Base-by-base conservation (phyloP, 2,329 filamentous ascomycete species). In the Exophiala mesophila region DNA sequence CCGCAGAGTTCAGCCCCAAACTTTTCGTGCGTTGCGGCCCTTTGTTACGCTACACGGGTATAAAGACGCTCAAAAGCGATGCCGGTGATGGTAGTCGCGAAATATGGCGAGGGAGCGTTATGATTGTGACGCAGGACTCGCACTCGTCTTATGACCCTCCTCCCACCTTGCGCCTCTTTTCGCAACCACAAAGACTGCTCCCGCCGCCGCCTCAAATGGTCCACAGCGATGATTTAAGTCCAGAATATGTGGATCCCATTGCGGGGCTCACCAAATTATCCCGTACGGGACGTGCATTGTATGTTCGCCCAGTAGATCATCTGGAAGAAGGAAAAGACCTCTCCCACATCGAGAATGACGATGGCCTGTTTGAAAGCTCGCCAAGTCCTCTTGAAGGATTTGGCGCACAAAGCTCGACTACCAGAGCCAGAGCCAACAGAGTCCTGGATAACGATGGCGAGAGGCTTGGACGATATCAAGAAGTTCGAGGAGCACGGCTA, bases 81-180 rank as follows among this genome's bases (percentile, higher is more conserved):
- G 20, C 61, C 58, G 47, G 58, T 52, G 55, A 65, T 50, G 54
- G 52, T 20, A 81, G 87, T 31, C 77, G 80, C 38, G 87, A 95
- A 56, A 80, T 90, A 15, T 98, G 92, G 92, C 80, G 89, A 61
- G 92, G 92, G 4, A 94, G 81, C 47, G 76, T 97, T 44, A 88
- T 98, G 87, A 95, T 98, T 56, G 88, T 98, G 16, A 97, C 92
- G 0, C 76, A 81, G 39, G 90, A 98, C 58, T 75, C 78, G 2
- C 77, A 83, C 29, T 97, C 90, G 2, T 85, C 83, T 1, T 95
- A 96, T 58, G 81, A 87, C 35, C 76, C 76, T n/a, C 63, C 69
- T 0, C 92, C 92, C 3, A 85, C 77, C 0, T 68, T 98, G 51
- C 78, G 89, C 31, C 65, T 98, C 3, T 98, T 97, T 61, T 80